Conservation (phyloP, 305 asterid species). For the Fraxinus angustifolia region DNA sequence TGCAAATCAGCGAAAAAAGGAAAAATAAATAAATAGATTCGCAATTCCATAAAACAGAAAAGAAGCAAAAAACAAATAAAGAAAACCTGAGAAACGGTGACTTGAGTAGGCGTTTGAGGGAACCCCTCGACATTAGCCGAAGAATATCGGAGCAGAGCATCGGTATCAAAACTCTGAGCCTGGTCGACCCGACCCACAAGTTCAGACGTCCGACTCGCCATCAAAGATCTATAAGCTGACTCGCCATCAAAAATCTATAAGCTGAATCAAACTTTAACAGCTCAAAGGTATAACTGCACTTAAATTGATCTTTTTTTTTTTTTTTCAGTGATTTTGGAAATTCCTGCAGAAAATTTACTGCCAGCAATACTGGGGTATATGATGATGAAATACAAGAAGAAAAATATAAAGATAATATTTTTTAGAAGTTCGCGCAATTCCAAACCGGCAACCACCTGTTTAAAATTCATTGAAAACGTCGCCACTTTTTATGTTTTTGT, state of each 20-base stretch:
- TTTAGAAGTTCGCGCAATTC: not conserved
- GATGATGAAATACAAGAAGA: not conserved
- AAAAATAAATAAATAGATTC: not conserved
- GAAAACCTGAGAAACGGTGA: slow-evolving; percentile 70
- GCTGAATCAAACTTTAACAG: not conserved
- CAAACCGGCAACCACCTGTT: too few relatives aligned
- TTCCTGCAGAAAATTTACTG: not conserved
- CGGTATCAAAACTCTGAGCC: slow-evolving; percentile 60
- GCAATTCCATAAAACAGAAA: not conserved
- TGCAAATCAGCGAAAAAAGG: not conserved
- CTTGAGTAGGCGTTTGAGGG: slow-evolving; percentile 51
- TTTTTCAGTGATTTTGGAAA: not conserved
- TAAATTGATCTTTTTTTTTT: not conserved
- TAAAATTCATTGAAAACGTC: too few relatives aligned
- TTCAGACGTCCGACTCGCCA: slow-evolving; percentile 65
- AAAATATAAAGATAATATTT: not conserved
- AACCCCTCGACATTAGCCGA: slow-evolving; percentile 73
- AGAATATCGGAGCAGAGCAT: slow-evolving; percentile 54
- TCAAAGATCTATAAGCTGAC: not conserved
- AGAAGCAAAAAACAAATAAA: not conserved
- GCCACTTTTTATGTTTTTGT: too few relatives aligned
- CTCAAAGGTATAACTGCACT: not conserved
- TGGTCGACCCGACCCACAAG: slow-evolving; percentile 69
- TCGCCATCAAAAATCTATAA: slow-evolving; percentile 35
- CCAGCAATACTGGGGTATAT: not conserved